Evolutionary conservation across 139 green algal species (phyloP), one percentile per base, ranked within the genome.

Genomic region (Desmodesmus armatus): DNA sequence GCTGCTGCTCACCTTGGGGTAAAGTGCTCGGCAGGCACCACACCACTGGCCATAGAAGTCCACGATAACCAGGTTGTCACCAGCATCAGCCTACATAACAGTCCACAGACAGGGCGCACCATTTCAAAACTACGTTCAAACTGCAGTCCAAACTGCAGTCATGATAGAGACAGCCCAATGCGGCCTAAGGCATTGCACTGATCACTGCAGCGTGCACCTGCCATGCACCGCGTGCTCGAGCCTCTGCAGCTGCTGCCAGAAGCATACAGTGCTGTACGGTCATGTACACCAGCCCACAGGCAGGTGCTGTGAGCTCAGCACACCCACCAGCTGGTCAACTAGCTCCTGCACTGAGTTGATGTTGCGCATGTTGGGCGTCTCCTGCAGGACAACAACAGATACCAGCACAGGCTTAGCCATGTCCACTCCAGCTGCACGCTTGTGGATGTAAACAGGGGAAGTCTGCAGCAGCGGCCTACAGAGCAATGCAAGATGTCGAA

Each of bases 21-120:
- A 98, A 17, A 99, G 84, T 0, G 93, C 94, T 37, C 94, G 89
- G 87, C 97, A 99, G 2, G 96, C 97, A 5, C 92, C 90, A 87
- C 97, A 99, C 97, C 97, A 99, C 0, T 86, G 91, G 7, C 94
- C 96, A 80, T 93, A 98, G 60, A 99, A 97, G 70, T 99, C 96
- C 0, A 99, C 92, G 33, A 99, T 91, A 0, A 99, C 96, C 3
- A 99, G 90, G 43, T 77, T 87, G 78, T 98, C 94, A 0, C 88
- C 90, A 5, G 92, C 91, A 31, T 91, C 82, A 25, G 90, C 87
- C 86, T 92, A 86, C 49, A 85, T 27, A 58, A 2, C 39, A 29
- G 74, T 25, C 31, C 17, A 69, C 21, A 49, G n/a, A n/a, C n/a
- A 55, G 13, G 47, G 47, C 47, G 47, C 47, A 23, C 47, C 47